Evolutionary conservation across 2,329 filamentous ascomycete species (phyloP), one percentile per base, ranked within the genome.

Genomic region (Botrytis tulipae): DNA sequence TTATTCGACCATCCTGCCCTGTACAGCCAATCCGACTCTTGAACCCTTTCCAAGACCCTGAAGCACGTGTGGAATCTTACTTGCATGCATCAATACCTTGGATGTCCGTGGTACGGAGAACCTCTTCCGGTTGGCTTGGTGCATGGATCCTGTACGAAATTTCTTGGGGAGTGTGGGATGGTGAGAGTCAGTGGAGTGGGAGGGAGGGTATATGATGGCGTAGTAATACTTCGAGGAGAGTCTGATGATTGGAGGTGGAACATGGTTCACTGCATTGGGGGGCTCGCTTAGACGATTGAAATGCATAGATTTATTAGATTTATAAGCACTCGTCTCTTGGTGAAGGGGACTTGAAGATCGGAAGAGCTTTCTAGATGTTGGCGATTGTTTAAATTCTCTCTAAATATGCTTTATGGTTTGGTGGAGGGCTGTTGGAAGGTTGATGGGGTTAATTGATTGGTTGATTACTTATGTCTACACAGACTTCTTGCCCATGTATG

Each of bases 181-280:
- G 16, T 18, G 57, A 18, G 32, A 37, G 14, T 18, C 7, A 40
- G 22, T 37, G 35, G 12, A 62, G 22, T 4, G 35, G 5, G 25
- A 62, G n/a, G 65, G 46, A 8, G 22, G 44, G 42, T 67, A 67
- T 67, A 35, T 51, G 22, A 12, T 66, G 63, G 44, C 44, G 44
- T 51, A 20, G 46, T 67, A 51, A 67, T 51, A 25, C 32, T 67
- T 67, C 29, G 35, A 37, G 22, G 48, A 51, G 25, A 51, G 44
- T 51, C 46, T 42, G 37, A 42, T 63, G 25, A 37, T 67, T 51
- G 44, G 63, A n/a, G 29, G 32, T 67, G 32, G 44, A 48, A 6
- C 44, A n/a, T 51, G 32, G 32, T 67, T 62, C 32, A 54, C 46
- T 67, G 65, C 46, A 54, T 51, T 54, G 42, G 65, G 44, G 44